Base-by-base conservation (phyloP, 345 rosid species). In the Aegle marmelos region DNA sequence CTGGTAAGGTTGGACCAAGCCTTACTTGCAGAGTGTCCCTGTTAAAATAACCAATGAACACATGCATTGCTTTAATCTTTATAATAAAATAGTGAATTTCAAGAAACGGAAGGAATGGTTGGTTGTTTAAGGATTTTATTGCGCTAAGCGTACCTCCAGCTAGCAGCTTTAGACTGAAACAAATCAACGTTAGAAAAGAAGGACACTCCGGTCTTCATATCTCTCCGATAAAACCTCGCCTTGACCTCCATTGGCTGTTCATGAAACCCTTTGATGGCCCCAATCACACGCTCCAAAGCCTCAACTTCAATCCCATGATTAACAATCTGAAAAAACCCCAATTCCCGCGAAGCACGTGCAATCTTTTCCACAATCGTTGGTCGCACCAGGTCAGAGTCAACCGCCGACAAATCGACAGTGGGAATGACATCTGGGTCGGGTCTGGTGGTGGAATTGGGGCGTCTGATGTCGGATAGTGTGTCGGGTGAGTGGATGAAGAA, bases 271-370 rank as follows among this genome's bases (percentile, higher is more conserved):
- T 74, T 82, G 11, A 87, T 25, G 5, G 86, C 75, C 0, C 62
- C 69, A 25, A 85, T 36, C 68, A 67, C 58, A 4, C 79, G 61
- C 72, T 90, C 89, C 76, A 89, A 68, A 58, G 81, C 62, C 39
- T 85, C 89, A 22, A 69, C 77, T 4, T 81, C 85, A 68, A 89
- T 83, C 25, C 90, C 86, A 11, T 89, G 91, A 75, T 85, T 90
- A 22, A 87, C 82, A 7, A 89, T 70, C 85, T 89, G 92, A 57
- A 89, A 89, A 70, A 90, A 91, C 9, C 94, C 91, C 6, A 86
- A 64, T 59, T 81, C 80, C 3, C 89, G 81, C 6, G 81, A 82
- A 0, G 92, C 91, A 0, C 68, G 33, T 0, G 84, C 68, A 0
- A 91, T 63, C 70, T 80, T 75, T 30, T 82, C 79, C 36, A 86